Evolutionary conservation across 2,329 filamentous ascomycete species (phyloP).

Genomic region (Hymenoscyphus infarciens): DNA sequence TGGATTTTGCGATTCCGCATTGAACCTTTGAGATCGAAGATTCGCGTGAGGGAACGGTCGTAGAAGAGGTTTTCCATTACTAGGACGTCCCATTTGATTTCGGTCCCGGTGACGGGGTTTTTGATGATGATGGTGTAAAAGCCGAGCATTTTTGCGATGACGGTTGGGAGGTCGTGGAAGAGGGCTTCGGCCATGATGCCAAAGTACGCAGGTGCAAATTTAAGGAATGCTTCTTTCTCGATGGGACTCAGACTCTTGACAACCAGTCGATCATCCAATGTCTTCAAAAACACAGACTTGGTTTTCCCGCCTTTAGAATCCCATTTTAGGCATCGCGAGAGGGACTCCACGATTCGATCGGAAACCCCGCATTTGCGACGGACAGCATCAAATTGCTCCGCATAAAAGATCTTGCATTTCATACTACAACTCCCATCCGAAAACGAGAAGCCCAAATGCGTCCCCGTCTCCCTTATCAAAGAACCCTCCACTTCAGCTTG

Average conservation of each 20-base stretch:
- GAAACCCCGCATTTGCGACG: slow-evolving; percentile 88
- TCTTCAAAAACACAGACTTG: slow-evolving; percentile 95
- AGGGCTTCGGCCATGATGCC: slow-evolving; percentile 94
- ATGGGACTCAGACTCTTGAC: slow-evolving; percentile 76
- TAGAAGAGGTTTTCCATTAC: slow-evolving; percentile 99
- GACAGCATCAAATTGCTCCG: slow-evolving; percentile 94
- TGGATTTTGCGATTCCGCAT: slow-evolving; percentile 99
- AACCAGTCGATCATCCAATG: slow-evolving; percentile 88
- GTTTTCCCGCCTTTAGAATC: slow-evolving; percentile 98
- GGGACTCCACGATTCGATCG: slow-evolving; percentile 89
- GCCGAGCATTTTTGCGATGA: slow-evolving; percentile 98
- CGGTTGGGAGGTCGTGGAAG: slow-evolving; percentile 91
- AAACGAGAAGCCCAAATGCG: slow-evolving; percentile 95
- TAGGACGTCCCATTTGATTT: slow-evolving; percentile 90
- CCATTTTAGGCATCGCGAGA: slow-evolving; percentile 95
- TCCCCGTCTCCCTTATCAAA: slow-evolving; percentile 78
- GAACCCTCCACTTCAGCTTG: slow-evolving; percentile 81
- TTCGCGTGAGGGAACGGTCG: slow-evolving; percentile 82
- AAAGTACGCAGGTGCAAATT: slow-evolving; percentile 96
- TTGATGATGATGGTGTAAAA: slow-evolving; percentile 98
- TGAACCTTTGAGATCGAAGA: slow-evolving; percentile 94
- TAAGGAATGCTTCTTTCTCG: slow-evolving; percentile 89
- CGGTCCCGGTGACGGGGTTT: slow-evolving; percentile 83
- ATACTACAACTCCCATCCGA: slow-evolving; percentile 90
- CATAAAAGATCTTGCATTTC: slow-evolving; percentile 98